A percentile compares a stretch with the other conserved stretches of the same genome.
phyloP scores from a whole-genome alignment of 2,329 filamentous ascomycete genomes.

The Aureobasidium pullulans region DNA sequence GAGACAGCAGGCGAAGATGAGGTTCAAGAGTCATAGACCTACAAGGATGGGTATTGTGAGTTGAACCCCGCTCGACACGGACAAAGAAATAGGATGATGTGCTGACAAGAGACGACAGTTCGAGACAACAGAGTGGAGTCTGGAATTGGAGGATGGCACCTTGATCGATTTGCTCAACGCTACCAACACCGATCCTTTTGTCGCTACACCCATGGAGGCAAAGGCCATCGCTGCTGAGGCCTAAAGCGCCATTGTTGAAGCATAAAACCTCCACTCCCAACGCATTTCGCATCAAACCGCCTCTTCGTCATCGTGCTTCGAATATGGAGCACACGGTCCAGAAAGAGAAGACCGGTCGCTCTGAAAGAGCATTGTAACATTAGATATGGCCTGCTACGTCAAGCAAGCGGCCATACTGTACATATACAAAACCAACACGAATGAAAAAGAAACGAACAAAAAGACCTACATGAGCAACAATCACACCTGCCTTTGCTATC shows the following conservation, averaged over 20 bases:
- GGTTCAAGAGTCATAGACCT: conserved; percentile 69
- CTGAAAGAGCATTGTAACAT: neutral
- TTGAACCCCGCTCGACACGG: neutral
- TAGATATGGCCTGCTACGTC: neutral
- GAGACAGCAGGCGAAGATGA: conserved; percentile 62
- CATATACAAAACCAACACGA: neutral
- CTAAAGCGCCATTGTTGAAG: neutral
- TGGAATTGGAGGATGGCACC: conserved; percentile 59
- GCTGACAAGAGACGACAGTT: conserved; percentile 46
- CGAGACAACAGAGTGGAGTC: conserved; percentile 83
- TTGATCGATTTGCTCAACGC: conserved; percentile 71
- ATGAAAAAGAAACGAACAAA: neutral
- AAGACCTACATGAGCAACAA: neutral
- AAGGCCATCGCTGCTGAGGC: conserved; percentile 3
- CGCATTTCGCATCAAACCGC: neutral
- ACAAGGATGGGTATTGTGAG: conserved; percentile 51
- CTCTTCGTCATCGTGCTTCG: neutral
- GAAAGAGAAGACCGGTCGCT: neutral
- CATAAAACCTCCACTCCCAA: neutral
- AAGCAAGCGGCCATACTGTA: neutral
- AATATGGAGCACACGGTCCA: neutral
- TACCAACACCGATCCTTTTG: conserved; percentile 57
- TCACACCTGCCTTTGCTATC: neutral
- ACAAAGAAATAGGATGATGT: neutral
- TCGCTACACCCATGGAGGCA: conserved; percentile 17